Base-by-base conservation (phyloP, 371 early-diverging fungal species). In the Apophysomyces variabilis region DNA sequence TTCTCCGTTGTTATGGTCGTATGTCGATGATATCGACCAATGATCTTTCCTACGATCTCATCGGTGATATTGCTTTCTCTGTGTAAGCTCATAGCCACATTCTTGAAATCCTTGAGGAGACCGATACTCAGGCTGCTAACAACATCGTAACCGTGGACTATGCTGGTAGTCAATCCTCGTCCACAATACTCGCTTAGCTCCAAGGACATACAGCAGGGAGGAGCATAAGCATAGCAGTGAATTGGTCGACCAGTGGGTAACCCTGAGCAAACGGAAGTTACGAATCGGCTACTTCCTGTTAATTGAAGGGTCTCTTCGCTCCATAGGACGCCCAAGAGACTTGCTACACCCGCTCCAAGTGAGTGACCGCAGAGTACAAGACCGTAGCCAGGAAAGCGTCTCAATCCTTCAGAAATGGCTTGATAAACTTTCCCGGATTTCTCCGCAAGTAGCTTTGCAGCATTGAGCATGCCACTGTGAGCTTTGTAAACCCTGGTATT, bases 311-410 rank as follows among this genome's bases (percentile, higher is more conserved):
- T 65, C 64, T 86, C 79, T 71, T 80, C 70, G 62, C 85, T 74
- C 95, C 93, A 93, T 11, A 94, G 67, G 5, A 93, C 75, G 16
- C 89, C 73, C 5, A 94, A 64, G 39, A 94, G 64, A 2, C 88
- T 76, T 0, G 90, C 91, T 4, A 93, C 93, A 4, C 93, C 95
- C 26, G 89, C 95, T 50, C 94, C 95, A 5, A 94, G 69, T 2
- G 90, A 90, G 66, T 94, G 95, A 0, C 95, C 95, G 41, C 91
- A 91, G 8, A 94, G 66, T 1, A 93, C 88, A 36, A 94, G 79
- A 0, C 92, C 92, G 67, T 93, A 94, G 26, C 83, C 80, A 2
- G 92, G 90, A 58, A 88, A 85, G 18, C 76, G 64, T 16, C 79
- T 75, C 45, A 93, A 68, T 0, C 92, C 93, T 57, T 87, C 83